Conservation (phyloP, 2,329 filamentous ascomycete species). For the Aspergillaceae sp. region DNA sequence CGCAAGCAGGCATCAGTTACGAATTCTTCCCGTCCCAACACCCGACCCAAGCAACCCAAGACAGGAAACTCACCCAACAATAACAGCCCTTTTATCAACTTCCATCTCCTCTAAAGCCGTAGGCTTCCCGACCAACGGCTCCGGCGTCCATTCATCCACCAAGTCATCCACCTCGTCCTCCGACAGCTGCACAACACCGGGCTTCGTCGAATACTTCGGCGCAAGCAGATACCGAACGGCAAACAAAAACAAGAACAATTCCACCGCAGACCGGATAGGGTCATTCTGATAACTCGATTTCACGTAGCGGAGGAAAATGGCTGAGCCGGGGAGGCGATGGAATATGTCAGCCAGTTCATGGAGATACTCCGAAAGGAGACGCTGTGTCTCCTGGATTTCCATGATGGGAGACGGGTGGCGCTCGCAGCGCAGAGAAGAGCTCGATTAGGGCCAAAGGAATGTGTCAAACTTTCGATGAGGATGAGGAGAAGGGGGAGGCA, state of each 20-base stretch:
- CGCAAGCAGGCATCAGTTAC: constrained; percentile 6
- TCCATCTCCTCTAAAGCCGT: constrained; percentile 71
- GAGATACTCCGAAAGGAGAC: constrained; percentile 46
- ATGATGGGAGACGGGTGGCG: constrained; percentile 29
- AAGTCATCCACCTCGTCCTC: constrained; percentile 97
- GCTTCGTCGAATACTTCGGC: constrained; percentile 87
- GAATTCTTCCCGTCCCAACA: not conserved
- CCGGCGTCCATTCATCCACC: constrained; percentile 91
- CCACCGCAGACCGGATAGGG: constrained; percentile 83
- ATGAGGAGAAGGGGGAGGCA: not conserved
- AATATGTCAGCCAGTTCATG: constrained; percentile 57
- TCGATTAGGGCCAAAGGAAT: not conserved
- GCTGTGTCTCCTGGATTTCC: constrained; percentile 50
- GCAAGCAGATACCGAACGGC: constrained; percentile 88
- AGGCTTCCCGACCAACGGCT: constrained; percentile 71
- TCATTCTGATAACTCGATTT: constrained; percentile 97
- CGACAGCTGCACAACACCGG: constrained; percentile 77
- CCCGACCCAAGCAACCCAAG: not conserved
- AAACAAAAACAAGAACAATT: constrained; percentile 89
- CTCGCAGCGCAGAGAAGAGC: constrained; percentile 4
- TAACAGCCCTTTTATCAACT: constrained; percentile 74
- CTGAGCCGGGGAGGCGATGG: constrained; percentile 85
- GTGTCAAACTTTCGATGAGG: not conserved
- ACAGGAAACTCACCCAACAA: constrained; percentile 61
- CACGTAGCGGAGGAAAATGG: constrained; percentile 90